Evolutionary conservation across 2,329 filamentous ascomycete species (phyloP), one percentile per base, ranked within the genome.

Genomic region (Ophiostoma ulmi): DNA sequence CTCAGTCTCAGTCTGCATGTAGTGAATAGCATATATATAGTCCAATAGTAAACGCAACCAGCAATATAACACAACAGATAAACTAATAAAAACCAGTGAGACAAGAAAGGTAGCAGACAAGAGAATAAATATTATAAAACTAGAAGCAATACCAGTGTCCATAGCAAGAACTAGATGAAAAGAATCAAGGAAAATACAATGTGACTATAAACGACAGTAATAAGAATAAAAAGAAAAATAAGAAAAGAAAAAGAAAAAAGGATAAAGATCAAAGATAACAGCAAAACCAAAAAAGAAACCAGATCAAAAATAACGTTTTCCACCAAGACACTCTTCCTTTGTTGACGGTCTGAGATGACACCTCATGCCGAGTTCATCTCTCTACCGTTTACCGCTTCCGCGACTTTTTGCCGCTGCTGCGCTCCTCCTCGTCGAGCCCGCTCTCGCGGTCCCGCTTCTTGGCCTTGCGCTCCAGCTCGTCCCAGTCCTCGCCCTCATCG

Each of bases 381-480:
- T 14, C 31, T 17, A 13, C 4, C 3, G 14, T n/a, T 31, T 75
- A 82, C 74, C 82, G 81, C 84, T 80, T 87, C 80, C 84, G 86
- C 88, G 83, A 88, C 88, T 83, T 89, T 88, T 86, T 90, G 83
- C 75, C 83, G 83, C 75, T 84, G 83, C 75, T 84, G 68, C 91
- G 72, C 79, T 93, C 91, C 75, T 97, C 93, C 81, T 92, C 93
- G 73, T 94, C 92, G 72, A 91, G 82, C 0, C 80, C 82, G 70
- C 79, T 80, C 78, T 88, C 90, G 67, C 90, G 86, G 80, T 94
- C 94, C 77, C 91, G 88, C 81, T 94, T 93, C 82, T 90, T 92
- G 3, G 90, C 94, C 84, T 97, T 97, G 80, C 90, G 90, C 83
- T 97, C 94, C 72, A 97, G 79, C 80, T 96, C 93, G 78, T 98